Evolutionary conservation across 108 stramenopile genomes (phyloP).

Genomic region (Phaeodactylum tricornutum): DNA sequence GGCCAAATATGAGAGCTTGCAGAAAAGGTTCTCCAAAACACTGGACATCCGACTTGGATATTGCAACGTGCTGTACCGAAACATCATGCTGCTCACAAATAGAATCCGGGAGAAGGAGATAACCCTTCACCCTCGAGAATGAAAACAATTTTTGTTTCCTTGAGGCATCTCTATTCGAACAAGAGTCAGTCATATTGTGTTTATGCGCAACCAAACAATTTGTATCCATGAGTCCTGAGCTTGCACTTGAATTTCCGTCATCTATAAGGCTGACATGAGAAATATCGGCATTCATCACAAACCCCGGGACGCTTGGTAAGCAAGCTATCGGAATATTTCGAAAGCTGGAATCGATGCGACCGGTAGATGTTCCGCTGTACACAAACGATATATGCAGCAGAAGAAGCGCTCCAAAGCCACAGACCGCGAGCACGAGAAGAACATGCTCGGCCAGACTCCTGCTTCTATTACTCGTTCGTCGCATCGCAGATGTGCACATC

Average conservation of each 20-base stretch:
- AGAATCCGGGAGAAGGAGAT: slow-evolving; percentile 36
- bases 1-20: slow-evolving; percentile 29
- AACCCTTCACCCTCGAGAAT: slow-evolving; percentile 48
- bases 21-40: slow-evolving; percentile 77
- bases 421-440: slow-evolving; percentile 40
- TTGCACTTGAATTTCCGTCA: no score
- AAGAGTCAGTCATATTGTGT: no score
- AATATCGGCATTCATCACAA: no score
- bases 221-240: no score
- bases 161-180: no score
- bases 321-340: slow-evolving; percentile 28
- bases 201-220: no score
- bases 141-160: slow-evolving; percentile 32
- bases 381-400: slow-evolving; percentile 41
- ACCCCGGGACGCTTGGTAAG: slow-evolving; percentile 27
- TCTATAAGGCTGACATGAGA: no score
- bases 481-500: slow-evolving; percentile 37
- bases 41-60: slow-evolving; percentile 32
- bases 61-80: slow-evolving; percentile 40
- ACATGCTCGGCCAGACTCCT: slow-evolving; percentile 46
- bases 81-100: slow-evolving; percentile 24
- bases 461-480: slow-evolving; percentile 27
- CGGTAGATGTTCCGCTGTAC: slow-evolving; percentile 2
- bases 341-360: slow-evolving; percentile 1
- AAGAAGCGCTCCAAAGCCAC: slow-evolving; percentile 32